Percentiles rank a stretch among this genome's conserved stretches.
phyloP scores from a whole-genome alignment of 352 stramenopile genomes.

The Globisporangium nunn region DNA sequence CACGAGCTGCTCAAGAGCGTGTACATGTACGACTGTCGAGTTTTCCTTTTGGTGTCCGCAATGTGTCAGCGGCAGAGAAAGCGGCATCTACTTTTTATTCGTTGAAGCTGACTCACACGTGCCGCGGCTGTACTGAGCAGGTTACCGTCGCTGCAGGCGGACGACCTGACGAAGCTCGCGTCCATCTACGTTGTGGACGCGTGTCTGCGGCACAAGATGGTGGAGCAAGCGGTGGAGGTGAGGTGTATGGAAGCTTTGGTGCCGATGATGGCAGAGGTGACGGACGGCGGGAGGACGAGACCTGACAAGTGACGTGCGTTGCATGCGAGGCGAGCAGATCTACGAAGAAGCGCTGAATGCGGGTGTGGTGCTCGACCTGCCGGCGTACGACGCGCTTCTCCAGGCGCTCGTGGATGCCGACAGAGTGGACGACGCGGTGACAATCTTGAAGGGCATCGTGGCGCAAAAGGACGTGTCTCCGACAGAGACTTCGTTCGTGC shows the following conservation, averaged over 20 bases:
- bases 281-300: no score
- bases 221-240: slow-evolving; percentile 41
- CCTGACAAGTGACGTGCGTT: not conserved
- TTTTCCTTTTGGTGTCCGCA: not conserved
- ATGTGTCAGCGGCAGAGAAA: not conserved
- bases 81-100: not conserved
- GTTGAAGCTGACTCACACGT: not conserved
- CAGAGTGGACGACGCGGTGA: slow-evolving; percentile 31
- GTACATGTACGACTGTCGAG: slow-evolving; percentile 12
- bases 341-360: slow-evolving; percentile 35
- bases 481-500: slow-evolving; percentile 40
- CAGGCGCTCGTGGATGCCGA: slow-evolving; percentile 30
- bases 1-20: slow-evolving; percentile 29
- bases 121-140: slow-evolving; percentile 2
- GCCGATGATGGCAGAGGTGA: no score
- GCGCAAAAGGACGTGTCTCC: slow-evolving; percentile 40
- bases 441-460: slow-evolving; percentile 32
- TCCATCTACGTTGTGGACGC: slow-evolving; percentile 62
- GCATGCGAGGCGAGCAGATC: slow-evolving; percentile 15
- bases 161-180: slow-evolving; percentile 59
- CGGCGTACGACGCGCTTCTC: slow-evolving; percentile 41
- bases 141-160: slow-evolving; percentile 26
- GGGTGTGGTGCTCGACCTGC: slow-evolving; percentile 50
- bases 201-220: slow-evolving; percentile 39
- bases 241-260: not conserved